Conservation (phyloP, 164 flowering plant species). For the Nymphaea thermarum region DNA sequence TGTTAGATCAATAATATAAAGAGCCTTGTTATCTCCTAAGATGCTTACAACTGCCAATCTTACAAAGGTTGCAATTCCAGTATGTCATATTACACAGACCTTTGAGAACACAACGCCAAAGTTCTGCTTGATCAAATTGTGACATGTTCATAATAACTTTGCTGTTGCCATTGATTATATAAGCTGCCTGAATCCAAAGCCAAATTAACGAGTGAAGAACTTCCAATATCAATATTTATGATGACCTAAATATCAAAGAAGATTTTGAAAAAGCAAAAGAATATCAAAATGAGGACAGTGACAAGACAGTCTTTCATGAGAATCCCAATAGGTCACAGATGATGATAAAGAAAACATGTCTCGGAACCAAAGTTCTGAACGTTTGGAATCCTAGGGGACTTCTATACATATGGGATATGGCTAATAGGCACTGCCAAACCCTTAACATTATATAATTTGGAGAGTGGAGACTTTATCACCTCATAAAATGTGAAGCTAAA, state of each 20-base stretch:
- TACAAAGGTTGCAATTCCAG: background rate
- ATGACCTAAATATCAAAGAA: too few relatives aligned
- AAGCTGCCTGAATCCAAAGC: slow-evolving; percentile 56
- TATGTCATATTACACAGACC: slow-evolving; percentile 22
- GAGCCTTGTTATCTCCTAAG: background rate
- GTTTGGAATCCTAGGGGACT: too few relatives aligned
- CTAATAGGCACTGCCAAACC: too few relatives aligned
- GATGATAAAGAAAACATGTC: background rate
- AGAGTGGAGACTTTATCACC: too few relatives aligned
- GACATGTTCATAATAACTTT: slow-evolving; percentile 97
- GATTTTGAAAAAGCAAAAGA: too few relatives aligned
- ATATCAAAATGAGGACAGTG: background rate
- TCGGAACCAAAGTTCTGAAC: too few relatives aligned
- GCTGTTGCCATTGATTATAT: slow-evolving; percentile 87
- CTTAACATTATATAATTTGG: too few relatives aligned
- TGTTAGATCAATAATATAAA: too few relatives aligned
- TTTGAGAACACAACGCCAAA: slow-evolving; percentile 69
- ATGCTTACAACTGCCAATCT: background rate
- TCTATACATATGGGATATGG: too few relatives aligned
- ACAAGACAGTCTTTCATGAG: background rate
- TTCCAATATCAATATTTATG: background rate
- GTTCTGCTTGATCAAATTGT: slow-evolving; percentile 78
- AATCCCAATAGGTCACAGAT: background rate
- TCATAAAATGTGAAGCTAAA: too few relatives aligned
- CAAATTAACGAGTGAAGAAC: background rate